Evolutionary conservation across 345 rosid species (phyloP).

Genomic region (Noccaea bulbosa): DNA sequence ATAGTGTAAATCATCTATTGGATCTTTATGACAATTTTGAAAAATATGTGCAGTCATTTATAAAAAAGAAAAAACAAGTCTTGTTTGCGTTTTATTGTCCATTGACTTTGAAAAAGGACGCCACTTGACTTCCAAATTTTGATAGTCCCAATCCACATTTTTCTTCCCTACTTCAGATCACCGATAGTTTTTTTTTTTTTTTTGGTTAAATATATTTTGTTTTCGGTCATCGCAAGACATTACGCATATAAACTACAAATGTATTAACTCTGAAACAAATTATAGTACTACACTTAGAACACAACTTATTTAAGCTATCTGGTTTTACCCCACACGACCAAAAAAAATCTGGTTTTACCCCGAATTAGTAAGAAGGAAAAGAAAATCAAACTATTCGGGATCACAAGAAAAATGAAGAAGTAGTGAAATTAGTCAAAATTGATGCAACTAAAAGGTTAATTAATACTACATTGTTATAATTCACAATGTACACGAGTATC

Average conservation of each 20-base stretch:
- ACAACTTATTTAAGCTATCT: too few relatives aligned
- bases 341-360: too few relatives aligned
- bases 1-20: not conserved
- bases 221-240: not conserved
- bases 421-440: not conserved
- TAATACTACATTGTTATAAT: not conserved
- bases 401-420: not conserved
- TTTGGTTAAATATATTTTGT: not conserved
- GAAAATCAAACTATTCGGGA: too few relatives aligned
- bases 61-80: slow-evolving; percentile 29
- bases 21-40: slow-evolving; percentile 21
- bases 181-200: not conserved
- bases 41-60: slow-evolving; percentile 23
- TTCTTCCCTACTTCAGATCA: not conserved
- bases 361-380: too few relatives aligned
- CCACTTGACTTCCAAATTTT: slow-evolving; percentile 36
- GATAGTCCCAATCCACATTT: slow-evolving; percentile 21
- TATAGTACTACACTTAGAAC: not conserved
- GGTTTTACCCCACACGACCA: too few relatives aligned
- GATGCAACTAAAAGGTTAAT: not conserved
- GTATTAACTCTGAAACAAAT: not conserved
- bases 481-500: not conserved
- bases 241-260: not conserved
- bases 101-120: slow-evolving; percentile 41
- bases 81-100: slow-evolving; percentile 30